Evolutionary conservation across 768 basidiomycete species (phyloP).

Genomic region (Auriscalpium vulgare): DNA sequence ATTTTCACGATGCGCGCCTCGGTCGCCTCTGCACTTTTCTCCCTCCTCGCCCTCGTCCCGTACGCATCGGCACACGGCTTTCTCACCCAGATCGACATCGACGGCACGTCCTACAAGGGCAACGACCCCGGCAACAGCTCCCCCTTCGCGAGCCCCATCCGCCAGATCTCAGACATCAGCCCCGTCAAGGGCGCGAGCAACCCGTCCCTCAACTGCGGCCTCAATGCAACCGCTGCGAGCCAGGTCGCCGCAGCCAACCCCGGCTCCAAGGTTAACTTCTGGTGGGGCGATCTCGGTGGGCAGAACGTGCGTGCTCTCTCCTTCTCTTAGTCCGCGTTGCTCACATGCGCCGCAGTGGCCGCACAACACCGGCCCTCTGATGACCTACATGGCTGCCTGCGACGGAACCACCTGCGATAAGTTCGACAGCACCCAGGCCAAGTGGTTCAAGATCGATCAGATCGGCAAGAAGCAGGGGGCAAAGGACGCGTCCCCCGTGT

Average conservation of each 20-base stretch:
- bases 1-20: background rate
- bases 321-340: background rate
- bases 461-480: slow-evolving; percentile 17
- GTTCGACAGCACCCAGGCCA: slow-evolving; percentile 49
- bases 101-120: slow-evolving; percentile 8
- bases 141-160: slow-evolving; percentile 21
- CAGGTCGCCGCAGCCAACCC: slow-evolving; percentile 49
- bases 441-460: slow-evolving; percentile 61
- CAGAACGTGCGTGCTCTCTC: slow-evolving; percentile 16
- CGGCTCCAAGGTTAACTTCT: slow-evolving; percentile 41
- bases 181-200: slow-evolving; percentile 50
- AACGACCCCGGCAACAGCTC: slow-evolving; percentile 6
- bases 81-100: slow-evolving; percentile 9
- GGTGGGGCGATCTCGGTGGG: slow-evolving; percentile 40
- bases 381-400: slow-evolving; percentile 70
- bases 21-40: slow-evolving; percentile 1
- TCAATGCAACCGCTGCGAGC: slow-evolving; percentile 37
- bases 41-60: slow-evolving; percentile 18
- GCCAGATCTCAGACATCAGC: slow-evolving; percentile 30
- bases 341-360: slow-evolving; percentile 29
- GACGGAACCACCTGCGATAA: slow-evolving; percentile 44
- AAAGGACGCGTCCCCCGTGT: slow-evolving; percentile 13
- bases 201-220: slow-evolving; percentile 49
- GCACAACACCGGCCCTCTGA: slow-evolving; percentile 59
- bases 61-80: slow-evolving; percentile 9